Evolutionary conservation across 2,329 filamentous ascomycete genomes (phyloP).

Genomic region (Colletotrichum sp.): DNA sequence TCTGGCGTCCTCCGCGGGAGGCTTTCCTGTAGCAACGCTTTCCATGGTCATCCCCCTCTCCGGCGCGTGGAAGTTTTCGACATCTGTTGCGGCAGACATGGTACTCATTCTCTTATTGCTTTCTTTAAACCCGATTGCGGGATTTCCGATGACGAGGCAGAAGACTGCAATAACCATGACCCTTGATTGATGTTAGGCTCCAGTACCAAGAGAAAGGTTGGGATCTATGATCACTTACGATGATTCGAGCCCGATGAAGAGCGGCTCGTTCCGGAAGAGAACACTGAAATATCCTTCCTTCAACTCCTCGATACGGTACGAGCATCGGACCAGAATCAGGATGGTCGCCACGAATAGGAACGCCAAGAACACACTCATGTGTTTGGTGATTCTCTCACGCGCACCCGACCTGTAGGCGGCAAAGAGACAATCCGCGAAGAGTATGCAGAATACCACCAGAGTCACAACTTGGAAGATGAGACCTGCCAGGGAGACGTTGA

Average conservation of each 20-base stretch:
- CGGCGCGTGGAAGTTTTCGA: background rate
- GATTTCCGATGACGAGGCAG: constrained; percentile 7
- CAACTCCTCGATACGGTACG: constrained; percentile 65
- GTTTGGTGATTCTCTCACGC: constrained; percentile 30
- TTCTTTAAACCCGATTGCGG: background rate
- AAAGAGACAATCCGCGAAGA: constrained; percentile 46
- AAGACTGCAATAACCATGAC: constrained; percentile 11
- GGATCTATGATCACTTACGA: constrained; percentile 17
- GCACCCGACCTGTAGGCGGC: constrained; percentile 26
- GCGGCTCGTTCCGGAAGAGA: constrained; percentile 47
- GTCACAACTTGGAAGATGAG: constrained; percentile 57
- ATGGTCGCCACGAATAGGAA: constrained; percentile 56
- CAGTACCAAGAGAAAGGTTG: no score
- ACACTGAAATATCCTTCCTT: constrained; percentile 57
- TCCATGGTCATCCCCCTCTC: background rate
- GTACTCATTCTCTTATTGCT: background rate
- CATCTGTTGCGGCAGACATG: background rate
- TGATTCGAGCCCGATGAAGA: constrained; percentile 50
- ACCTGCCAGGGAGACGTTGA: constrained; percentile 54
- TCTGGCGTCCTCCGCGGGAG: background rate
- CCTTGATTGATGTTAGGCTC: background rate
- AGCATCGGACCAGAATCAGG: constrained; percentile 60
- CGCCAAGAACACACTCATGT: constrained; percentile 53
- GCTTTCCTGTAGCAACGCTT: background rate
- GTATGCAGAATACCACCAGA: constrained; percentile 48